Conservation (phyloP, 495 filamentous ascomycete species). For the Delitschia confertaspora region DNA sequence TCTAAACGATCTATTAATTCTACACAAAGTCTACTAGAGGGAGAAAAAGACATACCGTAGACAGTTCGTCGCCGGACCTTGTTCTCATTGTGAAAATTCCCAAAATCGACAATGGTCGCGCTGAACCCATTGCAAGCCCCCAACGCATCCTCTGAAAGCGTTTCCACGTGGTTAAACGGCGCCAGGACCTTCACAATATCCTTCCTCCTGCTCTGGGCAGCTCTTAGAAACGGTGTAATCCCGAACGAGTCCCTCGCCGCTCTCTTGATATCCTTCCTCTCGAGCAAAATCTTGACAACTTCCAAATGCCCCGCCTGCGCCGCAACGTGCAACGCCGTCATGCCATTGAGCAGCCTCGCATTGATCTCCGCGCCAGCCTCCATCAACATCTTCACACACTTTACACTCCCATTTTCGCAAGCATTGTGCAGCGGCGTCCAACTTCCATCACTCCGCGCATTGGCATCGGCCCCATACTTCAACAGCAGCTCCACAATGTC, state of each 20-base stretch:
- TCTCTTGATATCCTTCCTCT: conserved; percentile 25
- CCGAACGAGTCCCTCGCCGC: conserved; percentile 42
- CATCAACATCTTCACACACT: conserved; percentile 44
- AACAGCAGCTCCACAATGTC: conserved; percentile 51
- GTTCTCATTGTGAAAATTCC: conserved; percentile 54
- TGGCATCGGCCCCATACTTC: conserved; percentile 43
- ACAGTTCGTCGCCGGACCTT: conserved; percentile 35
- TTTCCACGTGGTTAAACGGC: conserved; percentile 54
- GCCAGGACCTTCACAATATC: conserved; percentile 50
- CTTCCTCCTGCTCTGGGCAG: conserved; percentile 52
- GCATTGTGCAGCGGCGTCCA: conserved; percentile 62
- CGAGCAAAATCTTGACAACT: conserved; percentile 25
- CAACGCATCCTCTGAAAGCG: conserved; percentile 47
- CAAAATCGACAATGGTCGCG: conserved; percentile 61
- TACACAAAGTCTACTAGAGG: background rate
- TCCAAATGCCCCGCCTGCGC: conserved; percentile 26
- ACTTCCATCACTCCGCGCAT: conserved; percentile 49
- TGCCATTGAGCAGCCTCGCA: conserved; percentile 24
- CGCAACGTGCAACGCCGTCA: conserved; percentile 29
- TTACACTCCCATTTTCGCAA: conserved; percentile 46
- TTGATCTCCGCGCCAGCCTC: conserved; percentile 48
- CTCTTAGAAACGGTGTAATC: conserved; percentile 53
- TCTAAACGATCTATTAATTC: conserved; percentile 38
- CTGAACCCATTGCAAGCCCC: conserved; percentile 54
- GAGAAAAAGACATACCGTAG: background rate